These are phyloP conservation scores for Cystobasidium onofrii DNA, from an alignment of 768 basidiomycete species.

Conservation along the genomic window DNA sequence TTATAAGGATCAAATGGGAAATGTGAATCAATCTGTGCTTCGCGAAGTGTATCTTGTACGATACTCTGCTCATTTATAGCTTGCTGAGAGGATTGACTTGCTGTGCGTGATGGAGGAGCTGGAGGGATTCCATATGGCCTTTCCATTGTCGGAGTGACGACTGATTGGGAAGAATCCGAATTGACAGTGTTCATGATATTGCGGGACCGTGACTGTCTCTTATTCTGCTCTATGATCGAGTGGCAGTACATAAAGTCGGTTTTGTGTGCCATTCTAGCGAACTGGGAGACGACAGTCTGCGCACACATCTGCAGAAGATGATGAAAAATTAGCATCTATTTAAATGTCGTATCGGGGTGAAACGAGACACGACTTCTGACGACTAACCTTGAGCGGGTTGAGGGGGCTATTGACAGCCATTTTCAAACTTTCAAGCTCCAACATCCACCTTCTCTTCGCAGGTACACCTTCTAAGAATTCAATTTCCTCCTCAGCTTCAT, in stretches of 20 bases:
- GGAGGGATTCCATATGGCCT: slow-evolving; percentile 12
- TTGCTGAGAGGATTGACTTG: slow-evolving; percentile 11
- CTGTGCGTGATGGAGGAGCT: slow-evolving; percentile 7
- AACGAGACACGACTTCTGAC: too few relatives aligned
- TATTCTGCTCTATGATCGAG: slow-evolving; percentile 81
- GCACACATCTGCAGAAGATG: slow-evolving; percentile 63
- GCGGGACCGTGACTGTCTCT: slow-evolving; percentile 49
- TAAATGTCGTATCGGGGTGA: background rate
- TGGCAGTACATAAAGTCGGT: slow-evolving; percentile 91
- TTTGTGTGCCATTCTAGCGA: slow-evolving; percentile 81
- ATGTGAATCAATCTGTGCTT: slow-evolving; percentile 63
- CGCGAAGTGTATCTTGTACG: slow-evolving; percentile 19
- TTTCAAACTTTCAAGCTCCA: slow-evolving; percentile 66
- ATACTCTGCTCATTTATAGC: slow-evolving; percentile 35
- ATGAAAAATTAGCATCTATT: background rate
- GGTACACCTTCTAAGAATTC: slow-evolving; percentile 33
- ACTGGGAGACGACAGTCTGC: slow-evolving; percentile 78
- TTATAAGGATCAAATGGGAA: slow-evolving; percentile 98
- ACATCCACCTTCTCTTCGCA: slow-evolving; percentile 66
- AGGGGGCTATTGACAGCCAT: slow-evolving; percentile 69
- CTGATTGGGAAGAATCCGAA: slow-evolving; percentile 11
- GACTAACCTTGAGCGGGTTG: slow-evolving; percentile 80
- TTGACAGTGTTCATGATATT: slow-evolving; percentile 8
- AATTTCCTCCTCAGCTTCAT: slow-evolving; percentile 48
- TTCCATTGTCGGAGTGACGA: slow-evolving; percentile 13